Percentiles rank a stretch among this genome's conserved stretches.
phyloP scores from a whole-genome alignment of 768 basidiomycete genomes.

The Hirschioporus abietinus region DNA sequence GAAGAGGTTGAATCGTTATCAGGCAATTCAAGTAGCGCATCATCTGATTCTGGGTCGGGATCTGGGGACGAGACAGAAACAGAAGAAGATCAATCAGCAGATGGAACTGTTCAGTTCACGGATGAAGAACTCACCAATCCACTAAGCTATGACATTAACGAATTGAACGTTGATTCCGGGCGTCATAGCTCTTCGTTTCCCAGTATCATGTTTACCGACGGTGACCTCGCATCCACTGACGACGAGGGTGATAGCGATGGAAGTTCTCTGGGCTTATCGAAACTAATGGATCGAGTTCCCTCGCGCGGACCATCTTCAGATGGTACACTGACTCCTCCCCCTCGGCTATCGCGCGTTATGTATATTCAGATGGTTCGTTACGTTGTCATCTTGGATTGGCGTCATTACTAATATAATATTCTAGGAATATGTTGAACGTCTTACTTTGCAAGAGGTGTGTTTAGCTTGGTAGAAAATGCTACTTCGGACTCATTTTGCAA shows the following conservation, averaged over 20 bases:
- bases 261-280: slow-evolving; percentile 19
- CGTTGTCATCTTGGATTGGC: background rate
- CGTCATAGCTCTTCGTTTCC: slow-evolving; percentile 67
- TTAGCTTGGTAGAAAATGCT: background rate
- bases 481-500: background rate
- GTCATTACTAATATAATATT: background rate
- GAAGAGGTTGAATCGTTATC: slow-evolving; percentile 50
- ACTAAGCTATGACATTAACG: slow-evolving; percentile 59
- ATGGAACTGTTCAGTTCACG: slow-evolving; percentile 13
- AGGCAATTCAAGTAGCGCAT: slow-evolving; percentile 34
- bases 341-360: slow-evolving; percentile 44
- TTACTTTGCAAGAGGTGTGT: slow-evolving; percentile 79
- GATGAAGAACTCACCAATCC: slow-evolving; percentile 35
- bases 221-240: slow-evolving; percentile 24
- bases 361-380: slow-evolving; percentile 88
- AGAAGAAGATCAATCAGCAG: slow-evolving; percentile 47
- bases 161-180: slow-evolving; percentile 54
- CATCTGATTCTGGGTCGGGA: slow-evolving; percentile 37
- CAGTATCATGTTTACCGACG: slow-evolving; percentile 72
- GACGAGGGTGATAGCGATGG: slow-evolving; percentile 24
- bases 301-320: slow-evolving; percentile 5
- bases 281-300: background rate
- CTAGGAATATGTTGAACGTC: slow-evolving; percentile 86
- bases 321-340: slow-evolving; percentile 4
- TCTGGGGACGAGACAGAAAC: slow-evolving; percentile 39